phyloP scores from a whole-genome alignment of 495 filamentous ascomycete genomes.

The Trichoderma orchidacearum region DNA sequence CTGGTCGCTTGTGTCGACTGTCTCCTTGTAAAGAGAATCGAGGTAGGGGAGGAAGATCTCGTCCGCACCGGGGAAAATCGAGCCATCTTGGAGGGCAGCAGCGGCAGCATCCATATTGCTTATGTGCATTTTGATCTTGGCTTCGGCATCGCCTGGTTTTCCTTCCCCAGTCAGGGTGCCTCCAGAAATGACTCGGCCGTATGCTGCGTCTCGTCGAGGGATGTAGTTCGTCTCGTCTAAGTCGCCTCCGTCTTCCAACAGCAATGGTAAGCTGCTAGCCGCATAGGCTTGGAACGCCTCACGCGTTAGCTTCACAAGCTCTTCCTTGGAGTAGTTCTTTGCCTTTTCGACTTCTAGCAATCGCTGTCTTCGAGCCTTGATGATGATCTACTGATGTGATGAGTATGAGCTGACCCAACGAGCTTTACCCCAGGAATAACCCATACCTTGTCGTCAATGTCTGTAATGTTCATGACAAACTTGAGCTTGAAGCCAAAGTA shows the following conservation, averaged over 20 bases:
- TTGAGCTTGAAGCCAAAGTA: conserved; percentile 78
- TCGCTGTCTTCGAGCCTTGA: conserved; percentile 65
- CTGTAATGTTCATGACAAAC: conserved; percentile 93
- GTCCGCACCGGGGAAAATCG: conserved; percentile 34
- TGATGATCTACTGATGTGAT: conserved; percentile 49
- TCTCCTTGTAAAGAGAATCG: conserved; percentile 60
- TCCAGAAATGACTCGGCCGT: conserved; percentile 47
- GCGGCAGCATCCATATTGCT: conserved; percentile 56
- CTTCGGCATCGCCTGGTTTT: conserved; percentile 50
- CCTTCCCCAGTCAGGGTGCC: conserved; percentile 49
- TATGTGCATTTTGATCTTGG: conserved; percentile 91
- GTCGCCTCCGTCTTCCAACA: conserved; percentile 24
- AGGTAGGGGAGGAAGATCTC: conserved; percentile 75
- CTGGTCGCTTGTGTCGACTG: conserved; percentile 63
- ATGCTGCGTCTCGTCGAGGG: conserved; percentile 41
- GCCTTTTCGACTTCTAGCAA: conserved; percentile 48
- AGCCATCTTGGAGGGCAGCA: conserved; percentile 34
- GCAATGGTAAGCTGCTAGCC: conserved; percentile 58
- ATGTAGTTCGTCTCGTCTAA: conserved; percentile 40
- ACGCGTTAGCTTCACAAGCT: conserved; percentile 37
- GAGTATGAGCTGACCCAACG: background rate
- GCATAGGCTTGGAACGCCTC: conserved; percentile 62
- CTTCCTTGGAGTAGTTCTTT: conserved; percentile 24
- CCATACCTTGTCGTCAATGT: conserved; percentile 77
- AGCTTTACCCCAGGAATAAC: background rate